These are phyloP conservation scores for Gracilaria gracilis DNA, from an alignment of 23 red algal species.

Conservation along the genomic window DNA sequence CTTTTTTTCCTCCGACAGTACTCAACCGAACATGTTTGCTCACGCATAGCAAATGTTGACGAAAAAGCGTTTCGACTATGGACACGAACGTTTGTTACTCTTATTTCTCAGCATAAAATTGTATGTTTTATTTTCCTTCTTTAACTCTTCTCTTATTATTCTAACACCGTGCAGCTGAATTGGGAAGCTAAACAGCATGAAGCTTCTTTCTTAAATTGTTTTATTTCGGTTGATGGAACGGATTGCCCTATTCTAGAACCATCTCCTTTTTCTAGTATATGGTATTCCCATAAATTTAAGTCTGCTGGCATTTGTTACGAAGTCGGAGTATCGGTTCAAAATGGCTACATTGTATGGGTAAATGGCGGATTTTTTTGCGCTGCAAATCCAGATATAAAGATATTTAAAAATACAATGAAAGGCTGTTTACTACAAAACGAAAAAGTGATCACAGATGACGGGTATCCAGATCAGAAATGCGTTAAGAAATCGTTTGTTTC, in stretches of 20 bases:
- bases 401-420: background rate
- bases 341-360: background rate
- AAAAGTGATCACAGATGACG: background rate
- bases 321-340: background rate
- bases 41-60: too few relatives aligned
- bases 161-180: too few relatives aligned
- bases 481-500: background rate
- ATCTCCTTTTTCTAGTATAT: background rate
- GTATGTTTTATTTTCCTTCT: too few relatives aligned
- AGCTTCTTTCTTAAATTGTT: too few relatives aligned
- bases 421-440: background rate
- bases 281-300: constrained; percentile 7
- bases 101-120: too few relatives aligned
- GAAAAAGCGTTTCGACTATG: too few relatives aligned
- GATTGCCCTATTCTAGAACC: background rate
- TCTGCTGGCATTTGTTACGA: background rate
- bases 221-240: too few relatives aligned
- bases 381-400: background rate
- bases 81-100: too few relatives aligned
- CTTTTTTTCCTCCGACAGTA: too few relatives aligned
- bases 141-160: too few relatives aligned
- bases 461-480: background rate
- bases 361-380: background rate
- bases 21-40: too few relatives aligned
- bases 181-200: too few relatives aligned